A percentile compares a stretch with the other conserved stretches of the same genome.
These are phyloP conservation scores for Botrytis paeoniae DNA, from an alignment of 2,329 filamentous ascomycete species.

Conservation along the genomic window DNA sequence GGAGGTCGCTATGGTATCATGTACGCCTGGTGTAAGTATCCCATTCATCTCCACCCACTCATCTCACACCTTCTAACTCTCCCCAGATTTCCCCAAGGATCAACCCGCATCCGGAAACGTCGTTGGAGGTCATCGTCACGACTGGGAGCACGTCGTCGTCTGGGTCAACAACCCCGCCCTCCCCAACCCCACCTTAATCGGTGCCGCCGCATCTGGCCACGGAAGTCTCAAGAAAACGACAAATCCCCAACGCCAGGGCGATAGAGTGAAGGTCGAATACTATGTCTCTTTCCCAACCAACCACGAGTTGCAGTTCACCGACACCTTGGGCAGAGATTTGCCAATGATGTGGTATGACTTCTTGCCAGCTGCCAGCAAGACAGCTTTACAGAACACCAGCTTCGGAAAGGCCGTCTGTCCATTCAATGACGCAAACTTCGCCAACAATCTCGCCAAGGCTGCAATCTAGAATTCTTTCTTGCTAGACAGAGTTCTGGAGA, in stretches of 20 bases:
- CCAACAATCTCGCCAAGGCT: background rate
- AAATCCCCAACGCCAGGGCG: too few species aligned
- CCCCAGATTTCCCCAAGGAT: background rate
- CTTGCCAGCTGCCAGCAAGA: background rate
- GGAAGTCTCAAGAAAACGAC: background rate
- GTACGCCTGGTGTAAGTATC: background rate
- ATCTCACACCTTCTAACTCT: background rate
- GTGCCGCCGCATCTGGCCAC: background rate
- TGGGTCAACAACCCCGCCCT: background rate
- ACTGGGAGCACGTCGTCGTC: background rate
- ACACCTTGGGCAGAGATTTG: background rate
- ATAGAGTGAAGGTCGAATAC: background rate
- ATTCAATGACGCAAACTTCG: background rate
- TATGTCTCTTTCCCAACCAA: background rate
- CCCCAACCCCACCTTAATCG: background rate
- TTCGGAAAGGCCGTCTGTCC: background rate
- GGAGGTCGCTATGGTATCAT: background rate
- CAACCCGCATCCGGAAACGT: background rate
- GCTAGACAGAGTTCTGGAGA: background rate
- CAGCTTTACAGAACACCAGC: background rate
- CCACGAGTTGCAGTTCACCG: background rate
- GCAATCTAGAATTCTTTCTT: background rate
- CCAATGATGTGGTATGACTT: background rate
- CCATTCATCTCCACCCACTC: too few species aligned
- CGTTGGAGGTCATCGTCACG: background rate